Base-by-base conservation (phyloP, 1,284 basidiomycete species). In the Entoloma clypeatum region DNA sequence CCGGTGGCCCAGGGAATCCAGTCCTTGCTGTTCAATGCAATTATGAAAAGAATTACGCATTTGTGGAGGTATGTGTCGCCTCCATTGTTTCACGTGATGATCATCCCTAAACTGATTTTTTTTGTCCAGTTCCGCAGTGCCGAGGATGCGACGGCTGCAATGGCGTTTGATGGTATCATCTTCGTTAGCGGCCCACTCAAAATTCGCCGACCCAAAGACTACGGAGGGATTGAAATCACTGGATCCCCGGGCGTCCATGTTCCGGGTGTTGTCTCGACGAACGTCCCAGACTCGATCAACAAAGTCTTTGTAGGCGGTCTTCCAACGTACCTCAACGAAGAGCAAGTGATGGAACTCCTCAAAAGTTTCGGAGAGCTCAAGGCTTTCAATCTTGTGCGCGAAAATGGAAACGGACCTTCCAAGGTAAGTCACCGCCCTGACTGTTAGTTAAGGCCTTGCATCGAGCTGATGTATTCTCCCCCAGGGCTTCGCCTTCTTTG, bases 261-360 rank as follows among this genome's bases (percentile, higher is more conserved):
- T 41, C 91, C 93, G 17, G 92, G 94, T 43, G 86, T 94, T 36
- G 88, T 97, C 25, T 94, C 90, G n/a, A 93, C 92, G 33, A 95
- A 92, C 52, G 92, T 97, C 10, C 92, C 93, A 14, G 96, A 99
- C 64, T 92, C 92, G 26, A 87, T 90, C 60, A 93, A 98, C 78
- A 99, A 99, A 72, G 79, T 99, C 47, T 99, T 97, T 56, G 87
- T 99, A 47, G 96, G 96, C 38, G 95, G 94, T 43, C 70, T 99
- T 39, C 96, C 96, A 11, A 80, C 88, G 13, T 97, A 98, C 64
- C 78, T 99, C 26, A 92, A 89, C 53, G 93, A 97, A 63, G 95
- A 97, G 55, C 94, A 99, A 67, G 94, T 99, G 41, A 91, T 94
- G 79, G 96, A 99, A 64, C 64, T 99, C 26, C 74, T 99, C 48